Evolutionary conservation across 2,329 filamentous ascomycete species (phyloP), one percentile per base, ranked within the genome.

Genomic region (Fusarium siculi): DNA sequence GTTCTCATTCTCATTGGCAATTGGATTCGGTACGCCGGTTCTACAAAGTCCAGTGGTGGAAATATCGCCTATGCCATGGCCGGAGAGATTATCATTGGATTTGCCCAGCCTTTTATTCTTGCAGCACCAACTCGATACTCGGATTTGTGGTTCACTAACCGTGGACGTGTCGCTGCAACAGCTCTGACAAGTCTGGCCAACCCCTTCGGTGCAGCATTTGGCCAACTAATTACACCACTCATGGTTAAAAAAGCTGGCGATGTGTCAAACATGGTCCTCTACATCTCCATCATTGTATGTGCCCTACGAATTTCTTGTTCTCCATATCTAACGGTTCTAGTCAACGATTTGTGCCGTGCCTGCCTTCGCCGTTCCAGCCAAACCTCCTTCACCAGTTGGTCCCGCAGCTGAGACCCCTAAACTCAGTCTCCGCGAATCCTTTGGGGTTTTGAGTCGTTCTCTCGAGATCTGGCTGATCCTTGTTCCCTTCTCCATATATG

Each of bases 31-130:
- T 97, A 93, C 84, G 93, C 89, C 5, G 94, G 94, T 62, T 91
- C 86, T 25, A 78, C 79, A 85, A 68, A 85, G 77, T 67, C 85
- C 84, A 47, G 83, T 81, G 76, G 89, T 30, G 93, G 93, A 55
- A 87, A 86, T 74, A 97, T 93, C 78, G 91, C 91, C 46, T 87
- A 93, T 49, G 92, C 94, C 70, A 94, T 98, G 92, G 91, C 97
- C 75, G 96, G 96, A 9, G 96, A 98, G 84, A 92, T 98, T 80
- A 81, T 99, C 68, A 94, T 93, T 58, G 96, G 96, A 2, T 87
- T 98, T 43, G 91, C 94, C 2, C 96, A 99, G 80, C 95, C 96
- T 0, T 98, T 98, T 81, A 94, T 97, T 18, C 89, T 98, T 15
- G 91, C 93, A 11, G 94, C 96, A 1, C 96, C 96, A 2, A 96